phyloP scores from a whole-genome alignment of 306 rosid species.

The Dalbergia cultrata region DNA sequence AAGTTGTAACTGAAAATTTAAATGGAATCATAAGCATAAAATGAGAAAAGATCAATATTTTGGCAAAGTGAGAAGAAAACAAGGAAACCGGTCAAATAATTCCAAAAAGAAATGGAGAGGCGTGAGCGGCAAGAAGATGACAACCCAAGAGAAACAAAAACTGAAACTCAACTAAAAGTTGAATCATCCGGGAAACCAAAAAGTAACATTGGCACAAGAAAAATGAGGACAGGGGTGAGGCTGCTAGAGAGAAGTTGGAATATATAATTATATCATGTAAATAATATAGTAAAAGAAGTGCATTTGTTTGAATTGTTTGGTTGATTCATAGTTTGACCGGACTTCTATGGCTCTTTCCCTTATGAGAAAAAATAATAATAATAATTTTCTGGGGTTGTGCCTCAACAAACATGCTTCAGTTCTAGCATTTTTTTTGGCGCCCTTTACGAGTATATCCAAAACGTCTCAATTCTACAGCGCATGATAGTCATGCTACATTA shows the following conservation, averaged over 20 bases:
- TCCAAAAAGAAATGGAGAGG: conserved; percentile 14
- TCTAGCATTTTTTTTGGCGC: not conserved
- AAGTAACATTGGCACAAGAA: conserved; percentile 33
- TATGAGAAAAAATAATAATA: not conserved
- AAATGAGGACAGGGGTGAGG: conserved; percentile 28
- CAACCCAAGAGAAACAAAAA: conserved; percentile 32
- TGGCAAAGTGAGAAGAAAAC: not conserved
- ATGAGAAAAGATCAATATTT: conserved; percentile 17
- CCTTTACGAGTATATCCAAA: not conserved
- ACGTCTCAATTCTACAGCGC: not conserved
- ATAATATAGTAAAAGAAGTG: not conserved
- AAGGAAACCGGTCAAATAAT: not conserved
- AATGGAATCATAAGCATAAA: conserved; percentile 30
- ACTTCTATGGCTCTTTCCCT: not conserved
- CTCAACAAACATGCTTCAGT: not conserved
- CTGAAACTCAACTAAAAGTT: conserved; percentile 18
- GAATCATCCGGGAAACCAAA: conserved; percentile 25
- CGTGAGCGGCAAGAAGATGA: conserved; percentile 52
- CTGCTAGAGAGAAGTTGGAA: conserved; percentile 7
- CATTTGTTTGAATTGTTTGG: not conserved
- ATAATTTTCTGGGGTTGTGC: not conserved
- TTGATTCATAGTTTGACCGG: conserved; percentile 14
- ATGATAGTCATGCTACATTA: not conserved
- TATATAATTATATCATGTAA: not conserved
- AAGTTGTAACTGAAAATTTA: conserved; percentile 31